Conservation (phyloP, 2,329 filamentous ascomycete genomes). For the Phialophora chinensis region DNA sequence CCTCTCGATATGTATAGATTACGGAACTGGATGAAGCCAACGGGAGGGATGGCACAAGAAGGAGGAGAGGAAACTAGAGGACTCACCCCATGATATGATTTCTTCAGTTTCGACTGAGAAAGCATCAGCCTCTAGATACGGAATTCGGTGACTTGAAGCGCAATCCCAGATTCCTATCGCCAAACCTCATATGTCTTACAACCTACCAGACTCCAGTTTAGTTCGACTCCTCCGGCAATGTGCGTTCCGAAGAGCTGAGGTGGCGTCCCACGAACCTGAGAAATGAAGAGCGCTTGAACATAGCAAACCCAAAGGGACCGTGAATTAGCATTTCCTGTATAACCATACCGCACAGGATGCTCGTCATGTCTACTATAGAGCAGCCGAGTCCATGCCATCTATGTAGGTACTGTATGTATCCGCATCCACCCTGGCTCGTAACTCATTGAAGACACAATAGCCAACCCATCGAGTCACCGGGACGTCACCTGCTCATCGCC, state of each 20-base stretch:
- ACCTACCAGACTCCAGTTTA: too few relatives aligned
- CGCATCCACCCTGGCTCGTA: background rate
- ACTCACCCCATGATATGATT: background rate
- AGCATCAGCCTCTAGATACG: background rate
- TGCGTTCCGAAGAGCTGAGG: background rate
- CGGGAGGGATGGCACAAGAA: background rate
- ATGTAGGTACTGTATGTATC: background rate
- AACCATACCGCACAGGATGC: background rate
- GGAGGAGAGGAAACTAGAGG: background rate
- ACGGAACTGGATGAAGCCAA: background rate
- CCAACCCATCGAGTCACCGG: background rate
- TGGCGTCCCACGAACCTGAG: too few relatives aligned
- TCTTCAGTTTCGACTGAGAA: background rate
- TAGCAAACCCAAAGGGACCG: background rate
- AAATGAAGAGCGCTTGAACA: background rate
- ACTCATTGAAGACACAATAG: background rate
- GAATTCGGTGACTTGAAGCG: background rate
- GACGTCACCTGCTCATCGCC: background rate
- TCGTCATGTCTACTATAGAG: background rate
- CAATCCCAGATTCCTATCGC: background rate
- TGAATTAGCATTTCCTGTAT: background rate
- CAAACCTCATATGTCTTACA: background rate
- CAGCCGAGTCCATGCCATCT: background rate
- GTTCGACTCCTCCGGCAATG: background rate
- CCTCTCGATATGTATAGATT: slow-evolving; percentile 17